Evolutionary conservation across 495 filamentous ascomycete genomes (phyloP).

Genomic region (Aspergillus nidulans): DNA sequence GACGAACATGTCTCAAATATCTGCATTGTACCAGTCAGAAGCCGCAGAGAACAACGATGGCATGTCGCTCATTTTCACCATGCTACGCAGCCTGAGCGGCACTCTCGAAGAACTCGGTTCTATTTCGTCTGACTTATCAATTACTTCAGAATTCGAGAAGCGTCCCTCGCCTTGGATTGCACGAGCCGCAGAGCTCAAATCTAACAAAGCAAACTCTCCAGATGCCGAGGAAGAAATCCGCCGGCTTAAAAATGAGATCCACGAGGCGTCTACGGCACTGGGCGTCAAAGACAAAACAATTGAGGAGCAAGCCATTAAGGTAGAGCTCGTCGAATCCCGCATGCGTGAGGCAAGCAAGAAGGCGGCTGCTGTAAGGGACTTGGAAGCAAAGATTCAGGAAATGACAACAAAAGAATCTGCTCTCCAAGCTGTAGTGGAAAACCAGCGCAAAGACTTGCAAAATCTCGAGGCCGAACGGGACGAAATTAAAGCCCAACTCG

Average conservation of each 20-base stretch:
- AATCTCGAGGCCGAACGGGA: constrained; percentile 60
- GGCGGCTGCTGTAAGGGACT: constrained; percentile 42
- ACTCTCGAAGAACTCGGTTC: constrained; percentile 68
- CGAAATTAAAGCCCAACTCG: constrained; percentile 69
- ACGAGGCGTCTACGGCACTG: constrained; percentile 56
- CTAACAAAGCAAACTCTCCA: constrained; percentile 68
- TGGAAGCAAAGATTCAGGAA: constrained; percentile 60
- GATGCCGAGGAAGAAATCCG: constrained; percentile 78
- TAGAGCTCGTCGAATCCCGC: constrained; percentile 49
- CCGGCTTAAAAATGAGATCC: constrained; percentile 68
- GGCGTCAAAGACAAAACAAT: constrained; percentile 90
- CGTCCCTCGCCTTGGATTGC: constrained; percentile 75
- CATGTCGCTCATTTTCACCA: constrained; percentile 63
- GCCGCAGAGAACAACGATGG: constrained; percentile 51
- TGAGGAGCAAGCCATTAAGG: constrained; percentile 75
- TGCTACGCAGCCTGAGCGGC: constrained; percentile 59
- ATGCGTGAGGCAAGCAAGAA: constrained; percentile 53
- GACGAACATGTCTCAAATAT: constrained; percentile 53
- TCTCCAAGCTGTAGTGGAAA: constrained; percentile 34
- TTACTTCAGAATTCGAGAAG: constrained; percentile 81
- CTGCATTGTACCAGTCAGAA: constrained; percentile 33
- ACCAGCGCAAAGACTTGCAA: constrained; percentile 40
- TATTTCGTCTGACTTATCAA: constrained; percentile 67
- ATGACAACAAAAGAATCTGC: constrained; percentile 41
- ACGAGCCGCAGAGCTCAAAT: constrained; percentile 72